These are phyloP conservation scores for Metarhizium rileyi DNA, from an alignment of 2,329 filamentous ascomycete genomes.

Conservation along the genomic window DNA sequence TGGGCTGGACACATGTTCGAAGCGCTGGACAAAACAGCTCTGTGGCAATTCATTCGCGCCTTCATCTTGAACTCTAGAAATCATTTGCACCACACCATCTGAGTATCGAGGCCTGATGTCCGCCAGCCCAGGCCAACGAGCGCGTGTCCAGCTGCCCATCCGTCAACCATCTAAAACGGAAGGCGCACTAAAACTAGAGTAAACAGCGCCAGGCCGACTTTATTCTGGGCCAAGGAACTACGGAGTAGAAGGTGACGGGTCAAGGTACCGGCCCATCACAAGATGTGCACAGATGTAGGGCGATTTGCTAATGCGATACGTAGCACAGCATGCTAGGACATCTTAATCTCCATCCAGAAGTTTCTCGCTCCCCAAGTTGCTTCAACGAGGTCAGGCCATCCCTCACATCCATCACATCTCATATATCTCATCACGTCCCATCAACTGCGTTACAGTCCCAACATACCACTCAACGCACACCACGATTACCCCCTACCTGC, in stretches of 20 bases:
- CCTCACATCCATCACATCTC: not conserved
- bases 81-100: no score
- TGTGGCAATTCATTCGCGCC: not conserved
- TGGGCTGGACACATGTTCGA: not conserved
- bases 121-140: not conserved
- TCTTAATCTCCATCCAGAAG: not conserved
- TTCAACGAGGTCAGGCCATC: not conserved
- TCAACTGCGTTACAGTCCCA: no score
- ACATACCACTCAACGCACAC: not conserved
- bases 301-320: no score
- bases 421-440: no score
- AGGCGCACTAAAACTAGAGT: not conserved
- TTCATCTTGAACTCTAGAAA: not conserved
- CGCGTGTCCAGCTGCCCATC: not conserved
- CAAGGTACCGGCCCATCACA: no score
- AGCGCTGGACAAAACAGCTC: not conserved
- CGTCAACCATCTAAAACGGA: not conserved
- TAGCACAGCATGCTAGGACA: no score
- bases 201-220: not conserved
- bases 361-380: not conserved
- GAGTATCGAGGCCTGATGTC: not conserved
- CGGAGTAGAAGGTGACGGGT: no score
- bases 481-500: not conserved
- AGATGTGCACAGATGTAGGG: no score
- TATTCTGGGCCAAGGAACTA: not conserved